Evolutionary conservation across 2,329 filamentous ascomycete genomes (phyloP).

Genomic region (Metarhizium humberi): DNA sequence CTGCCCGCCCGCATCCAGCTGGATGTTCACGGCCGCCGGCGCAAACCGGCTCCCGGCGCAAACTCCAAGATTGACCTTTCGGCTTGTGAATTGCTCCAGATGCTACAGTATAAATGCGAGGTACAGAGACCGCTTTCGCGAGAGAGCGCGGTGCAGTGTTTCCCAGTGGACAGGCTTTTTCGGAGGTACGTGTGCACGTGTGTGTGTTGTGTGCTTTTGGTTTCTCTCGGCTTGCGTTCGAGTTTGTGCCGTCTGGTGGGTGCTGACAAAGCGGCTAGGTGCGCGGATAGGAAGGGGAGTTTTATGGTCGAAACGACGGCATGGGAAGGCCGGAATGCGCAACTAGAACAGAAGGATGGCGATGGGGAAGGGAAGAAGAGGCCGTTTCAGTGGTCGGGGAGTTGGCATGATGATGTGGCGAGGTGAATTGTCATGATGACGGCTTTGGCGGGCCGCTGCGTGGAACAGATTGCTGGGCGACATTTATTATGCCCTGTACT

Average conservation of each 20-base stretch:
- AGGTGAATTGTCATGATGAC: conserved; percentile 6
- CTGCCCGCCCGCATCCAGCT: conserved; percentile 41
- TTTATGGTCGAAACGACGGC: conserved; percentile 57
- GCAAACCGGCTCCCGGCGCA: conserved; percentile 34
- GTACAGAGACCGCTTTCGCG: conserved; percentile 37
- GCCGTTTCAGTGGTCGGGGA: conserved; percentile 24
- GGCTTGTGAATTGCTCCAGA: conserved; percentile 45
- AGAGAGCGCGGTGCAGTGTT: conserved; percentile 43
- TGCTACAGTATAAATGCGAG: conserved; percentile 53
- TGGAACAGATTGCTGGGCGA: no score
- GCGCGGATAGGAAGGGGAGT: conserved; percentile 43
- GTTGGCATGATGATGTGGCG: conserved; percentile 23
- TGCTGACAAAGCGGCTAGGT: conserved; percentile 30
- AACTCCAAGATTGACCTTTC: conserved; percentile 37
- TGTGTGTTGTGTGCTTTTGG: conserved; percentile 16
- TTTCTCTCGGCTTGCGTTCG: neutral
- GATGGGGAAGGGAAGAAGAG: conserved; percentile 1
- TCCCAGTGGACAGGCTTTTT: conserved; percentile 50
- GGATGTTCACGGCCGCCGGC: conserved; percentile 38
- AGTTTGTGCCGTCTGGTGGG: neutral
- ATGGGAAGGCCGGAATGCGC: conserved; percentile 39
- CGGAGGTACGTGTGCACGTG: conserved; percentile 32
- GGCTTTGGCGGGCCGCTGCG: neutral
- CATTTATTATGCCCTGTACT: no score
- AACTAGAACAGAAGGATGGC: neutral